phyloP scores from a whole-genome alignment of 2,329 filamentous ascomycete species.

The Fusarium heterosporum region DNA sequence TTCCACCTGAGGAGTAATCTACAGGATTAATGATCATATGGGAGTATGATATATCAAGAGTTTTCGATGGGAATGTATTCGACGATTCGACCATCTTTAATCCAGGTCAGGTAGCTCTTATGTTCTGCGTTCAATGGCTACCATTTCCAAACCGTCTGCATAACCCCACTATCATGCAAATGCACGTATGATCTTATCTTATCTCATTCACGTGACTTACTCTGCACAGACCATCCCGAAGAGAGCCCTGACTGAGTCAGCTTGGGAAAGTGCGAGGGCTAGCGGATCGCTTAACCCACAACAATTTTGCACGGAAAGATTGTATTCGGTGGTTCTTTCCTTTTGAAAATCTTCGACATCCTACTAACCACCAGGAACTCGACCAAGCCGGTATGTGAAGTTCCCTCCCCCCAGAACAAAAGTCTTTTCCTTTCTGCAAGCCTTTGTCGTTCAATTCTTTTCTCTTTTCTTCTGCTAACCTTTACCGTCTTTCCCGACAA shows the following conservation, averaged over 20 bases:
- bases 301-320: slow-evolving; percentile 28
- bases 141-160: too few species aligned
- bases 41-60: background rate
- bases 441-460: background rate
- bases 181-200: background rate
- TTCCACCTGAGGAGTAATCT: slow-evolving; percentile 31
- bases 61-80: background rate
- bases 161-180: background rate
- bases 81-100: background rate
- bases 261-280: slow-evolving; percentile 10
- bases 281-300: slow-evolving; percentile 51
- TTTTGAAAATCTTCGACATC: slow-evolving; percentile 43
- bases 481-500: slow-evolving; percentile 33
- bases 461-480: slow-evolving; percentile 43
- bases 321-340: slow-evolving; percentile 25
- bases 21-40: background rate
- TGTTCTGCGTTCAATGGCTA: background rate
- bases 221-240: slow-evolving; percentile 1
- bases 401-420: slow-evolving; percentile 8
- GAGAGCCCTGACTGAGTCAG: slow-evolving; percentile 45
- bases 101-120: background rate
- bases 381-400: slow-evolving; percentile 54
- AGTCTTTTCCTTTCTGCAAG: slow-evolving; percentile 8
- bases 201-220: fast-evolving
- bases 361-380: slow-evolving; percentile 55